These are phyloP conservation scores for Cupressus sempervirens DNA, from an alignment of 75 land plant species.

Conservation along the genomic window DNA sequence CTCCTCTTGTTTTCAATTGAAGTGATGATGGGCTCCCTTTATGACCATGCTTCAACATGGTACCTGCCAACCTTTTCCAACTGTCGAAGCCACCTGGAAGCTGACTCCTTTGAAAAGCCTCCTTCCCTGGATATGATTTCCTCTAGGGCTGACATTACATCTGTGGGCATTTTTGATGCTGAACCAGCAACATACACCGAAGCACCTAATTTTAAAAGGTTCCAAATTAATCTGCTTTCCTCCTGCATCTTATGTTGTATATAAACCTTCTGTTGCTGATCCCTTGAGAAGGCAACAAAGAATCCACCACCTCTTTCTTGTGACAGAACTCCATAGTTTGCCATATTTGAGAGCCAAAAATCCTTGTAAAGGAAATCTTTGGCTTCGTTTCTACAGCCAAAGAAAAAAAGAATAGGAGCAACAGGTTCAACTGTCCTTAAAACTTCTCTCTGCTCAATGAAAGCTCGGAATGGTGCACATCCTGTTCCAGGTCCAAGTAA, in stretches of 20 bases:
- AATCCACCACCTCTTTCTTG: constrained; percentile 76
- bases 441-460: constrained; percentile 68
- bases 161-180: constrained; percentile 85
- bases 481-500: constrained; percentile 97
- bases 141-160: constrained; percentile 62
- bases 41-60: constrained; percentile 87
- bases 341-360: constrained; percentile 66
- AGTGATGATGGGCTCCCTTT: constrained; percentile 11
- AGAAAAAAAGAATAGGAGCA: constrained; percentile 84
- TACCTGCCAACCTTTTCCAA: constrained; percentile 70
- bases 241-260: constrained; percentile 93
- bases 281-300: constrained; percentile 89
- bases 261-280: constrained; percentile 82
- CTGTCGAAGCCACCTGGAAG: constrained; percentile 48
- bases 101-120: constrained; percentile 49
- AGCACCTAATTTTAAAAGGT: constrained; percentile 53
- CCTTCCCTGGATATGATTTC: constrained; percentile 54
- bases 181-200: constrained; percentile 82
- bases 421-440: constrained; percentile 29
- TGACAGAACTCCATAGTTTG: constrained; percentile 56
- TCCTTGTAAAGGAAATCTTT: constrained; percentile 77
- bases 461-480: constrained; percentile 93
- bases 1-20: neutral
- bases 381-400: constrained; percentile 75
- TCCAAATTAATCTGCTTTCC: constrained; percentile 62